These are phyloP conservation scores for Fonsecaea pedrosoi DNA, from an alignment of 2,329 filamentous ascomycete genomes.

Conservation along the genomic window DNA sequence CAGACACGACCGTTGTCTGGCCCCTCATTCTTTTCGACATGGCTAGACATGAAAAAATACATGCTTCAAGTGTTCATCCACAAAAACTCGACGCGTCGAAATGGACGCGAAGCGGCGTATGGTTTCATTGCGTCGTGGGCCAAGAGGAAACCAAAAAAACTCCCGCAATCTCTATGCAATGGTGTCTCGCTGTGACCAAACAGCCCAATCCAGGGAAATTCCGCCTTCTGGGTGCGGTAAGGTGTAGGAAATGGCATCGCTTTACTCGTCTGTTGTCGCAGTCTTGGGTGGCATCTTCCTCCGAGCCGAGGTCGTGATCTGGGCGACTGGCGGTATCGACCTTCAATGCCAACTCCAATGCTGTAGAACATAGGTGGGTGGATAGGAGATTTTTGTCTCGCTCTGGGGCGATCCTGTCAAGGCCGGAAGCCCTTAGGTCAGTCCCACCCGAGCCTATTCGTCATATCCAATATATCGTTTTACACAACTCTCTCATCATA, in stretches of 20 bases:
- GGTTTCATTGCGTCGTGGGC: constrained; percentile 1
- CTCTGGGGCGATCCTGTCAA: neutral
- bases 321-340: neutral
- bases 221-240: neutral
- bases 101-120: constrained; percentile 1
- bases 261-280: neutral
- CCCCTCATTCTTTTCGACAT: neutral
- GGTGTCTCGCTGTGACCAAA: neutral
- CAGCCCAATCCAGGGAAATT: neutral
- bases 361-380: neutral
- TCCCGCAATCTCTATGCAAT: neutral
- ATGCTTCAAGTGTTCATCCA: neutral
- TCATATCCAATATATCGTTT: neutral
- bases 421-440: neutral
- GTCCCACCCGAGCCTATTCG: neutral
- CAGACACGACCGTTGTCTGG: neutral
- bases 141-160: neutral
- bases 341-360: neutral
- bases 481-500: neutral
- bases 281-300: neutral
- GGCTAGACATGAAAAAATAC: neutral
- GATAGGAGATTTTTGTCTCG: neutral
- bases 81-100: neutral
- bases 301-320: neutral
- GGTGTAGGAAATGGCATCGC: constrained; percentile 2